phyloP scores from a whole-genome alignment of 2,329 filamentous ascomycete species.

The Clonostachys chloroleuca region DNA sequence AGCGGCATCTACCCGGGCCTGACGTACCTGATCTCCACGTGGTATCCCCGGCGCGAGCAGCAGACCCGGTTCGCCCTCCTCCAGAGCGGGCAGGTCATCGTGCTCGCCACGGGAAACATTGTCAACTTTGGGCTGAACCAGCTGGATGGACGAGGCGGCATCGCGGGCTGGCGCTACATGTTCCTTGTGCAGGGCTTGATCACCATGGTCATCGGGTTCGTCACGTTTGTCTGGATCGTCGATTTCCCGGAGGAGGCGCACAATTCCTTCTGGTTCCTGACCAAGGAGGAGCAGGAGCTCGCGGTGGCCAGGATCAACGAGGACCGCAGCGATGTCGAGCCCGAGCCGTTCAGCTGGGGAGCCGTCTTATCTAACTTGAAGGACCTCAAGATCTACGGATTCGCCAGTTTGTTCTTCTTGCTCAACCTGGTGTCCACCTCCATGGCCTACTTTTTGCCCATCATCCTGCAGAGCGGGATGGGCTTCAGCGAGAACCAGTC shows the following conservation, averaged over 20 bases:
- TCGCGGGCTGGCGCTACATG: constrained; percentile 41
- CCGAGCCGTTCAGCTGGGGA: constrained; percentile 4
- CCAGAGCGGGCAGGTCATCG: constrained; percentile 14
- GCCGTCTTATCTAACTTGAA: constrained; percentile 2
- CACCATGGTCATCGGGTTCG: constrained; percentile 15
- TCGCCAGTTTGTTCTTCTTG: constrained; percentile 11
- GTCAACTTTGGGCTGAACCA: constrained; percentile 15
- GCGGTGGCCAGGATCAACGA: constrained; percentile 14
- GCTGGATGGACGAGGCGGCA: constrained; percentile 32
- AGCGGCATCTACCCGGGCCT: constrained; percentile 18
- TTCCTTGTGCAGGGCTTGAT: constrained; percentile 35
- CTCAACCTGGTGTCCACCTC: constrained; percentile 6
- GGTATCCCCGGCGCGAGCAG: constrained; percentile 19
- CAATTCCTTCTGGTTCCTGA: constrained; percentile 24
- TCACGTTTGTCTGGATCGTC: constrained; percentile 30
- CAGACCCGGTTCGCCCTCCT: constrained; percentile 15
- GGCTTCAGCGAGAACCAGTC: constrained; percentile 8
- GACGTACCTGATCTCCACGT: constrained; percentile 19
- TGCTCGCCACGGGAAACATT: constrained; percentile 13
- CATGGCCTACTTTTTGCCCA: constrained; percentile 12
- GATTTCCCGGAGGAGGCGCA: constrained; percentile 33
- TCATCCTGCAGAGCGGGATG: constrained; percentile 11
- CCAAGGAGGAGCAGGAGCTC: constrained; percentile 25
- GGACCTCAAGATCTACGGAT: constrained; percentile 7
- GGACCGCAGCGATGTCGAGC: constrained; percentile 8